phyloP scores from a whole-genome alignment of 2,329 filamentous ascomycete species.

The Nigrograna mackinnonii region DNA sequence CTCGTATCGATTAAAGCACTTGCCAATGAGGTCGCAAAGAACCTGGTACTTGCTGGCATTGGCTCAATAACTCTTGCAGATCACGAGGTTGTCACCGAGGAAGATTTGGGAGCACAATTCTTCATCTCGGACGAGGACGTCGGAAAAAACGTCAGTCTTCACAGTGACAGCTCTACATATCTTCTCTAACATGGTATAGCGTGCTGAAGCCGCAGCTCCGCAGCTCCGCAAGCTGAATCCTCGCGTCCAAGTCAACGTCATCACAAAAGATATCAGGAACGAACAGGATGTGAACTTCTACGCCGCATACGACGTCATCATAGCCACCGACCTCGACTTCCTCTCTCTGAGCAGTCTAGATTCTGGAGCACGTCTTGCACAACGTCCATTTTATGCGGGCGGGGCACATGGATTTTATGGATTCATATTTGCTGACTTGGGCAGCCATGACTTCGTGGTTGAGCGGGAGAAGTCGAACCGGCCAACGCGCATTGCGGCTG shows the following conservation, averaged over 20 bases:
- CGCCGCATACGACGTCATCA: constrained; percentile 77
- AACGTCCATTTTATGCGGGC: constrained; percentile 85
- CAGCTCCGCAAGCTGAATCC: constrained; percentile 87
- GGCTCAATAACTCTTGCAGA: constrained; percentile 89
- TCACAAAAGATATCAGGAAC: constrained; percentile 63
- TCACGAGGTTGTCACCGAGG: constrained; percentile 71
- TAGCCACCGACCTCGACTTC: constrained; percentile 86
- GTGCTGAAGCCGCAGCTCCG: constrained; percentile 78
- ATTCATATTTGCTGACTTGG: constrained; percentile 92
- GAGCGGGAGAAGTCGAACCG: constrained; percentile 83
- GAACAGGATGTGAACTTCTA: constrained; percentile 75
- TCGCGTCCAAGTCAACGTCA: constrained; percentile 75
- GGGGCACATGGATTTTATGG: constrained; percentile 89
- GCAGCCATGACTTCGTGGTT: constrained; percentile 87
- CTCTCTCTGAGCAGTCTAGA: constrained; percentile 78
- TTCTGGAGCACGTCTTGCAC: constrained; percentile 77
- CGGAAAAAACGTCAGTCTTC: constrained; percentile 67
- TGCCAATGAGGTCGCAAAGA: constrained; percentile 95
- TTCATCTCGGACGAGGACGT: constrained; percentile 74
- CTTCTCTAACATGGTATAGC: constrained; percentile 46
- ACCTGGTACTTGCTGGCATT: constrained; percentile 91
- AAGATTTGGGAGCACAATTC: constrained; percentile 72
- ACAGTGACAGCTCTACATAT: not conserved
- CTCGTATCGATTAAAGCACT: constrained; percentile 86
- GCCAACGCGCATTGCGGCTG: constrained; percentile 59